These are phyloP conservation scores for Dactylellina parvicollis DNA, from an alignment of 2,329 filamentous ascomycete species.

Conservation along the genomic window DNA sequence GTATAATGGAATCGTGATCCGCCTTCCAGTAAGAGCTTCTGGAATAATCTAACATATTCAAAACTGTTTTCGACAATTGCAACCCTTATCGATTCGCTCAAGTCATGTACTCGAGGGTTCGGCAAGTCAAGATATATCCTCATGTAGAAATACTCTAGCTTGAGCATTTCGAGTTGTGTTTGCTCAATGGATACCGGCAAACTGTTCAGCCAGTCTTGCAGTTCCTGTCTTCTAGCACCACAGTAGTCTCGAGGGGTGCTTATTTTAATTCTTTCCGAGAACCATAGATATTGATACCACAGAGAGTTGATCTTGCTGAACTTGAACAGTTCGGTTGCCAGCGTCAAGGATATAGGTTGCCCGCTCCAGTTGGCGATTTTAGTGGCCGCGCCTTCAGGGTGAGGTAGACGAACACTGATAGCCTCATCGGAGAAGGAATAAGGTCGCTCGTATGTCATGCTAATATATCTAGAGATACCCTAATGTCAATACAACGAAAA, in stretches of 20 bases:
- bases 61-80: constrained; percentile 51
- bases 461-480: constrained; percentile 73
- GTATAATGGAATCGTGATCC: constrained; percentile 49
- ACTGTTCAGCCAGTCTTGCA: constrained; percentile 82
- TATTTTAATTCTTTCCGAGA: constrained; percentile 76
- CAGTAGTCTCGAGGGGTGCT: constrained; percentile 76
- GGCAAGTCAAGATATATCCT: constrained; percentile 72
- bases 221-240: constrained; percentile 78
- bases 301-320: constrained; percentile 85
- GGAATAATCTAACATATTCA: constrained; percentile 48
- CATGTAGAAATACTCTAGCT: constrained; percentile 88
- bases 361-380: constrained; percentile 61
- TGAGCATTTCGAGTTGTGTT: constrained; percentile 78
- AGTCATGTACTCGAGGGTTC: constrained; percentile 47
- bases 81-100: constrained; percentile 34
- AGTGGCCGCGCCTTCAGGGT: constrained; percentile 60
- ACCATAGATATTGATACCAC: constrained; percentile 90
- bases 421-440: constrained; percentile 96
- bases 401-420: constrained; percentile 70
- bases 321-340: constrained; percentile 80
- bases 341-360: constrained; percentile 66
- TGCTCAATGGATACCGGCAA: constrained; percentile 73
- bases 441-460: constrained; percentile 83
- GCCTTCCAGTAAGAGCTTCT: constrained; percentile 46
- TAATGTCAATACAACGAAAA: constrained; percentile 38